These are phyloP conservation scores for Tinospora cordifolia DNA, from an alignment of 164 flowering plant species.

Conservation along the genomic window DNA sequence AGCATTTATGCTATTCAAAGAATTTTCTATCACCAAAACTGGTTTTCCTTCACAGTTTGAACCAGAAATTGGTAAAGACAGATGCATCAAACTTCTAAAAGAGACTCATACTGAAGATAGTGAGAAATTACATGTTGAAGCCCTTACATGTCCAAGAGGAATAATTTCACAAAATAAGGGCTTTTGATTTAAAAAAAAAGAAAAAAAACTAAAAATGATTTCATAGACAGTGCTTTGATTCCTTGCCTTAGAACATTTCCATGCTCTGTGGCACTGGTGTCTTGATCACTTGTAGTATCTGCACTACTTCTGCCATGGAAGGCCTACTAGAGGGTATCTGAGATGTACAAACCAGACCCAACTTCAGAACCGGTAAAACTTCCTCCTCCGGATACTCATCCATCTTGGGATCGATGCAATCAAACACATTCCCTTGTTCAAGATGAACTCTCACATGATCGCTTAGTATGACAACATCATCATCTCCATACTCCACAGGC, in stretches of 20 bases:
- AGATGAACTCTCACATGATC: constrained; percentile 68
- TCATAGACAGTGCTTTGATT: neutral
- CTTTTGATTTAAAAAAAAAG: neutral
- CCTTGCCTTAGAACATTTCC: constrained; percentile 31
- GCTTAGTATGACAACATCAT: constrained; percentile 60
- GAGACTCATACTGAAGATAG: neutral
- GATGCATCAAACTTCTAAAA: neutral
- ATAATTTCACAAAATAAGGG: neutral
- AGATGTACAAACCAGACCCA: constrained; percentile 90
- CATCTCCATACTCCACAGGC: constrained; percentile 92
- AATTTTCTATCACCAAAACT: no score
- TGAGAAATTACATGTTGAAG: neutral
- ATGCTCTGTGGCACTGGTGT: constrained; percentile 62
- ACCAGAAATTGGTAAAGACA: neutral
- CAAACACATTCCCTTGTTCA: constrained; percentile 74
- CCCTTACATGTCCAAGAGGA: neutral
- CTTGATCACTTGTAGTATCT: constrained; percentile 79
- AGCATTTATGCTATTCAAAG: no score
- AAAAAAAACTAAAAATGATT: neutral
- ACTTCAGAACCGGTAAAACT: constrained; percentile 73
- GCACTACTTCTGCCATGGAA: constrained; percentile 87
- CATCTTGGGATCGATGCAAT: constrained; percentile 71
- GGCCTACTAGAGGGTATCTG: constrained; percentile 94
- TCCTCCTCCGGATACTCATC: constrained; percentile 71
- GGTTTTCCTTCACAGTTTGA: neutral